Base-by-base conservation (phyloP, 2,329 filamentous ascomycete genomes). In the Blastomyces percursus region DNA sequence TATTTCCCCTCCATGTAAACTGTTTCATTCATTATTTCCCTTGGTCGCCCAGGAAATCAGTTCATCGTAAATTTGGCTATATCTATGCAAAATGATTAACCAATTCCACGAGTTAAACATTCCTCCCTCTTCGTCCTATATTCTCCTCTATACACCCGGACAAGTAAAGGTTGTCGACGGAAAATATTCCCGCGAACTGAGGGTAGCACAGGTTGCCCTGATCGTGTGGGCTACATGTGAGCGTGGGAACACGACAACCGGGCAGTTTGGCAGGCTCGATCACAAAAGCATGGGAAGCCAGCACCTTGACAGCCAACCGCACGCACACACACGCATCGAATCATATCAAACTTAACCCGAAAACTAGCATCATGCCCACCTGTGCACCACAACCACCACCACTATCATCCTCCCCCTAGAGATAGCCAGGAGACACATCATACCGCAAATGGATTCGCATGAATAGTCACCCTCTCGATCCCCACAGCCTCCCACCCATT, bases 381-480 rank as follows among this genome's bases (percentile, higher is more conserved):
- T 12, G 9, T 9, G 8, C 12, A 12, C 12, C 32, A 38, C 35
- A 4, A 40, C 32, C n/a, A 42, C 8, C 35, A 38, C 9, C 35
- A 38, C 35, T n/a, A 24, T 7, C 40, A 30, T 4, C 27, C 27
- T 30, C 14, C 12, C 3, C 21, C 55, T 2, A 38, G 35, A 9
- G 35, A 38, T 12, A 35, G 35, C 35, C 27, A 30, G 27, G 27
- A 11, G 35, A 38, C 35, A 38, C 56, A 55, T 35, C 30, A 83
- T 64, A 74, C 79, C n/a, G 85, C 85, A 65, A 87, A 74, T 3
- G 85, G 85, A 68, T 87, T 87, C 12, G 85, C 85, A 74, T 87
- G 85, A 51, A 87, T 82, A 2, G 81, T 82, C 21, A 86, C 80
- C 1, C 71, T 76, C 64, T 83, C 77, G 62, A 87, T 82, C 62